These are phyloP conservation scores for Thermothielavioides terrestris DNA, from an alignment of 495 filamentous ascomycete species.

Conservation along the genomic window DNA sequence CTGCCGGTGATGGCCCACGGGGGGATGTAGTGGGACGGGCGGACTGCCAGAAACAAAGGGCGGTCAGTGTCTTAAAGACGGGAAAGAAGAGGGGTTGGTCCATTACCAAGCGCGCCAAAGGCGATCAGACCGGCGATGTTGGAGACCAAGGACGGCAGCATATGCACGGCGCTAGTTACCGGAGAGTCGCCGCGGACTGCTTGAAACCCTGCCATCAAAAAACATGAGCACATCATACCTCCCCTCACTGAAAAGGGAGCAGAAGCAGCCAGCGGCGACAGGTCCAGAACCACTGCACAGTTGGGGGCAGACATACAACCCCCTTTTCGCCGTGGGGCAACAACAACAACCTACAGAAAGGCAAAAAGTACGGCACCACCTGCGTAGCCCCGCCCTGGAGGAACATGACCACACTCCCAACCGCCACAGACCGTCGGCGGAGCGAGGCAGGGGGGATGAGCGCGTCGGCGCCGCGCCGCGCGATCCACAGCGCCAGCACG, in stretches of 20 bases:
- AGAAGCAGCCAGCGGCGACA: too few species aligned
- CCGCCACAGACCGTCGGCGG: conserved; percentile 54
- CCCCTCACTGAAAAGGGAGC: too few species aligned
- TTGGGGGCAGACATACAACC: too few species aligned
- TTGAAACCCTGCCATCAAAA: too few species aligned
- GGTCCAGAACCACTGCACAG: too few species aligned
- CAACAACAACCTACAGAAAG: too few species aligned
- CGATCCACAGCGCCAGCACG: conserved; percentile 48
- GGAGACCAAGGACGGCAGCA: conserved; percentile 55
- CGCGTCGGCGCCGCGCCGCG: conserved; percentile 46
- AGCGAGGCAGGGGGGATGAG: conserved; percentile 61
- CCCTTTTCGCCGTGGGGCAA: too few species aligned
- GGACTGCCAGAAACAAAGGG: conserved; percentile 28
- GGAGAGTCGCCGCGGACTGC: conserved; percentile 59
- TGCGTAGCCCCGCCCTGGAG: conserved; percentile 52
- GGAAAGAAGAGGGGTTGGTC: conserved; percentile 16
- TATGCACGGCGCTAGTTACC: conserved; percentile 59
- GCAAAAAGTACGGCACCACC: conserved; percentile 54
- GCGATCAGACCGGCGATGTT: conserved; percentile 19
- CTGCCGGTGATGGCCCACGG: conserved; percentile 55
- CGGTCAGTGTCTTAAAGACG: conserved; percentile 46
- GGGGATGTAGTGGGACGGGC: conserved; percentile 51
- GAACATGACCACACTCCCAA: conserved; percentile 43
- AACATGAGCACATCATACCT: too few species aligned
- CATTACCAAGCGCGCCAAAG: conserved; percentile 22